Percentiles rank a stretch among this genome's conserved stretches.
phyloP scores from a whole-genome alignment of 306 rosid genomes.

The Alnus rubra region DNA sequence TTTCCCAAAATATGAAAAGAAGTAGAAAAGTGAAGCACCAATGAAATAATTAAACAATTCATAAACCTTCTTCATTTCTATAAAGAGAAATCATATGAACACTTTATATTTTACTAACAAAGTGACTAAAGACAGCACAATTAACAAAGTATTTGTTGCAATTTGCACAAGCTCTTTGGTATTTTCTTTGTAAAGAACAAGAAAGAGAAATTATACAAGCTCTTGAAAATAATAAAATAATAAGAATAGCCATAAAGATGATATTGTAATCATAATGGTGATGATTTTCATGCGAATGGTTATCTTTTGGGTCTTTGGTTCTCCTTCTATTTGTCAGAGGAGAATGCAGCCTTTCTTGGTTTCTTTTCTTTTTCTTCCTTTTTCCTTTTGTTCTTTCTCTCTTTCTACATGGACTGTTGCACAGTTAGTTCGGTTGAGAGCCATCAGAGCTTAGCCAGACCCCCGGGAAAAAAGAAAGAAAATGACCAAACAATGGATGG shows the following conservation, averaged over 20 bases:
- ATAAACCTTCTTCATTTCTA: constrained; percentile 38
- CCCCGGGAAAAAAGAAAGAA: constrained; percentile 40
- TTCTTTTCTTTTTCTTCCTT: constrained; percentile 18
- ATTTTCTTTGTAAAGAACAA: constrained; percentile 42
- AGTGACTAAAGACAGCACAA: constrained; percentile 37
- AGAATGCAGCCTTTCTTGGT: constrained; percentile 60
- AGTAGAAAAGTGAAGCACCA: constrained; percentile 34
- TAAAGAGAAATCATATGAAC: constrained; percentile 28
- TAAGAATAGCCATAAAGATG: constrained; percentile 43
- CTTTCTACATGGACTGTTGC: constrained; percentile 49
- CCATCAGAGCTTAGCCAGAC: constrained; percentile 27
- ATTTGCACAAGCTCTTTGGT: constrained; percentile 60
- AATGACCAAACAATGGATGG: constrained; percentile 39
- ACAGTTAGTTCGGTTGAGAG: constrained; percentile 54
- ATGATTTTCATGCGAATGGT: constrained; percentile 71
- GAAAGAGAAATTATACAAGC: constrained; percentile 52
- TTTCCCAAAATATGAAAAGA: constrained; percentile 36
- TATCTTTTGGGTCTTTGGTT: constrained; percentile 55
- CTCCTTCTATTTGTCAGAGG: constrained; percentile 46
- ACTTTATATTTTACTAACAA: constrained; percentile 28
- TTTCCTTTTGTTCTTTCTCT: constrained; percentile 39
- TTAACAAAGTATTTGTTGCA: constrained; percentile 49
- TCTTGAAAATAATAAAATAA: constrained; percentile 57
- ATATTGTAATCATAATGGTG: constrained; percentile 55
- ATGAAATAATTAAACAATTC: not conserved